phyloP scores from a whole-genome alignment of 2,329 filamentous ascomycete species.

The Dactylellina drechsleri region DNA sequence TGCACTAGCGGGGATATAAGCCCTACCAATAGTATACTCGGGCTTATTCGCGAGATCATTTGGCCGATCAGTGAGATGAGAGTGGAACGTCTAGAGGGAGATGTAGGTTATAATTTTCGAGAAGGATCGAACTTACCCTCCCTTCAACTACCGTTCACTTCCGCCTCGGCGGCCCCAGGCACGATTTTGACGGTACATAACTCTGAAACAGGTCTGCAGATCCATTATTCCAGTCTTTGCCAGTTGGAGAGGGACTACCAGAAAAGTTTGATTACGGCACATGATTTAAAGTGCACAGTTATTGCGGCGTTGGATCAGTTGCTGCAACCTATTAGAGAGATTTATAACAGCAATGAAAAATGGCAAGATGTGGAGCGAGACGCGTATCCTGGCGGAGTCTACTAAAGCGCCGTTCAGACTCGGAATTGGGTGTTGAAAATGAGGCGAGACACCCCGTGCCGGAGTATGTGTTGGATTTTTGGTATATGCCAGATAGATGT shows the following conservation, averaged over 20 bases:
- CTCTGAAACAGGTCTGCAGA: not conserved
- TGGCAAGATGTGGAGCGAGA: slow-evolving; percentile 12
- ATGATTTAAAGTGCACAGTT: slow-evolving; percentile 24
- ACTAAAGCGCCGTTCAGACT: not conserved
- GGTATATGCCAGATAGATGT: not conserved
- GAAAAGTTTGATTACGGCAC: slow-evolving; percentile 6
- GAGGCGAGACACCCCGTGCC: too few relatives aligned
- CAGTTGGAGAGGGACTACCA: slow-evolving; percentile 32
- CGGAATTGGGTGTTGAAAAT: too few relatives aligned
- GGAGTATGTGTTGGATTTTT: not conserved
- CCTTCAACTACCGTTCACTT: slow-evolving; percentile 4
- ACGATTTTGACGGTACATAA: slow-evolving; percentile 21
- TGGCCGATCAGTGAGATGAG: slow-evolving; percentile 46
- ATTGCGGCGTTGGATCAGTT: slow-evolving; percentile 11
- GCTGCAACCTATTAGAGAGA: slow-evolving; percentile 8
- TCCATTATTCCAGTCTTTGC: slow-evolving; percentile 16
- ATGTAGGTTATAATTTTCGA: slow-evolving; percentile 20
- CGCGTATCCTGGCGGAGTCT: not conserved
- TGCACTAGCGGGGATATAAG: slow-evolving; percentile 29
- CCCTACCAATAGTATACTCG: slow-evolving; percentile 22
- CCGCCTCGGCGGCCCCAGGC: not conserved
- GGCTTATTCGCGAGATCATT: slow-evolving; percentile 37
- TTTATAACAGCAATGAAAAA: slow-evolving; percentile 15
- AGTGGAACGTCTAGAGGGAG: slow-evolving; percentile 16
- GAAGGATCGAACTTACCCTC: slow-evolving; percentile 4